phyloP scores from a whole-genome alignment of 1,284 basidiomycete species.

The Leccinum colubrinum region DNA sequence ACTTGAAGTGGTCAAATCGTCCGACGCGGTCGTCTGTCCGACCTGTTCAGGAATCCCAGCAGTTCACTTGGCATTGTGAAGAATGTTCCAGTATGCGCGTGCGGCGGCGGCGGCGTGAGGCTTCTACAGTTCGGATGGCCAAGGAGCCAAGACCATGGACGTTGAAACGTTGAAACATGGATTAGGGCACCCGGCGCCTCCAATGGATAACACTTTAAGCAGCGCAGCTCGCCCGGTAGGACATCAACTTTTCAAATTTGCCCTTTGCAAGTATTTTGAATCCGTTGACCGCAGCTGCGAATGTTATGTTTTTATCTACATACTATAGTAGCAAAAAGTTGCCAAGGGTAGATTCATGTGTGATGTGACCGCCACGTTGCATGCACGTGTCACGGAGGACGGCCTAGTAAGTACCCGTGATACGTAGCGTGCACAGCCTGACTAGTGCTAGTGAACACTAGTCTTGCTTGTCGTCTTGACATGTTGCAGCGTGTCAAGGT shows the following conservation, averaged over 20 bases:
- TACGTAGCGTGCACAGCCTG: background rate
- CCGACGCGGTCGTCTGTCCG: background rate
- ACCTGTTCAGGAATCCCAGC: background rate
- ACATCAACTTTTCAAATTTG: too few species aligned
- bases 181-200: background rate
- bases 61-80: background rate
- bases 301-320: too few species aligned
- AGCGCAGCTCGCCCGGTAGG: too few species aligned
- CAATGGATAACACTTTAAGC: background rate
- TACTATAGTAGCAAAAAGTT: background rate
- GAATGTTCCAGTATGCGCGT: background rate
- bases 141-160: background rate
- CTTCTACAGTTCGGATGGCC: background rate
- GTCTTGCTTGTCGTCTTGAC: background rate
- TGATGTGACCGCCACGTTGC: background rate
- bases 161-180: background rate
- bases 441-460: background rate
- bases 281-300: too few species aligned
- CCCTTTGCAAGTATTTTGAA: too few species aligned
- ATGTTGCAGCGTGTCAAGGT: background rate
- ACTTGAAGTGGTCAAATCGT: background rate
- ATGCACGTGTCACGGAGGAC: background rate
- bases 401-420: too few species aligned
- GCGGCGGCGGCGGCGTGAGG: background rate
- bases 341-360: background rate